A percentile compares a stretch with the other conserved stretches of the same genome.
These are phyloP conservation scores for Hyaloscypha finlandica DNA, from an alignment of 495 filamentous ascomycete genomes.

Conservation along the genomic window DNA sequence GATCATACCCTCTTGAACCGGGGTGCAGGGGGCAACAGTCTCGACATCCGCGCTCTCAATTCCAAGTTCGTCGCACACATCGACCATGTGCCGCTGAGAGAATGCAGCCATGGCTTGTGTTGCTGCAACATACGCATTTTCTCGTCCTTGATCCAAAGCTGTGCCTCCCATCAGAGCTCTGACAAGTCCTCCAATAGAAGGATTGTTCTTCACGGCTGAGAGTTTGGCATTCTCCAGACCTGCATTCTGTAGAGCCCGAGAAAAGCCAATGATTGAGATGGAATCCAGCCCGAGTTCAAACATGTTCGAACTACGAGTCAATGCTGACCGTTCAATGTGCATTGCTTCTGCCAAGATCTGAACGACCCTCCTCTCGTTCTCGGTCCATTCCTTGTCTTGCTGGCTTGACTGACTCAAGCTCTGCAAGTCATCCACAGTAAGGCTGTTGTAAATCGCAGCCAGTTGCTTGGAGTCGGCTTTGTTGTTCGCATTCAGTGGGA, in stretches of 20 bases:
- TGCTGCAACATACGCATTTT: conserved; percentile 43
- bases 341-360: conserved; percentile 53
- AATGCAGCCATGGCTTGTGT: conserved; percentile 60
- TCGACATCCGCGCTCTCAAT: conserved; percentile 55
- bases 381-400: conserved; percentile 31
- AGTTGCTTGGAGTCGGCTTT: conserved; percentile 70
- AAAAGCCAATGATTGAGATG: conserved; percentile 71
- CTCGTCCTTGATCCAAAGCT: conserved; percentile 11
- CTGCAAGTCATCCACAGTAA: conserved; percentile 58
- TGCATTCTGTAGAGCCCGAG: conserved; percentile 48
- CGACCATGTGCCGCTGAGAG: conserved; percentile 52
- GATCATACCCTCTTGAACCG: conserved; percentile 80
- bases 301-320: conserved; percentile 61
- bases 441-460: conserved; percentile 55
- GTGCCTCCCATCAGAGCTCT: conserved; percentile 38
- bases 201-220: conserved; percentile 66
- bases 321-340: conserved; percentile 39
- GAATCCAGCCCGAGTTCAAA: conserved; percentile 85
- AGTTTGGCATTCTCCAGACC: conserved; percentile 60
- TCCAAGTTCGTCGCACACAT: conserved; percentile 48
- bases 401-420: conserved; percentile 43
- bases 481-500: conserved; percentile 74
- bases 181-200: conserved; percentile 51
- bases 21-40: conserved; percentile 72
- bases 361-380: conserved; percentile 49